Conservation (phyloP, 2,329 filamentous ascomycete genomes). For the Curvularia eragrostidis region DNA sequence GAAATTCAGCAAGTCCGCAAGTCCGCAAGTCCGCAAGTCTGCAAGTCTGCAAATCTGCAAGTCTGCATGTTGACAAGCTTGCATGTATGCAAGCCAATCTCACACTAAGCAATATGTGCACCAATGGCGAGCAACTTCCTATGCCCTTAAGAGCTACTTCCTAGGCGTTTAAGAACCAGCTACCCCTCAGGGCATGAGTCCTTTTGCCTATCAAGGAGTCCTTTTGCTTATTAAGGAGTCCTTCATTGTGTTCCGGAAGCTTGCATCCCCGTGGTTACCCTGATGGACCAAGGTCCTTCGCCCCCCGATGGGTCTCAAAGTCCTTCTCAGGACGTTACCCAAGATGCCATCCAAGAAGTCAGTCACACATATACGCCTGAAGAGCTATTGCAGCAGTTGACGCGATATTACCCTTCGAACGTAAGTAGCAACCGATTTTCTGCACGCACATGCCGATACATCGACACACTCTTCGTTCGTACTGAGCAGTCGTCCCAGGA, state of each 20-base stretch:
- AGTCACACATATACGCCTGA: background rate
- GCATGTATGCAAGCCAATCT: conserved; percentile 19
- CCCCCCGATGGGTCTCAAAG: background rate
- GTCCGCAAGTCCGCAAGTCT: conserved; percentile 12
- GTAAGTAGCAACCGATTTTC: background rate
- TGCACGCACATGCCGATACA: background rate
- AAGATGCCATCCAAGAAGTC: background rate
- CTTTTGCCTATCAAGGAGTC: background rate
- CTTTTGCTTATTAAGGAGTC: background rate
- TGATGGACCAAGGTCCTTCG: background rate
- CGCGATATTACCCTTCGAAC: background rate
- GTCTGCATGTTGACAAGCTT: conserved; percentile 3
- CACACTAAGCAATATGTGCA: background rate
- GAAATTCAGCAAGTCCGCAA: conserved; percentile 17
- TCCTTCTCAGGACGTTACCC: background rate
- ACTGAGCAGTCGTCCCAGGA: background rate
- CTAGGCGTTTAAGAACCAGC: background rate
- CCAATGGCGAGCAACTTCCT: background rate
- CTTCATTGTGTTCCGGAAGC: background rate
- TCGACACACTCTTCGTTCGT: background rate
- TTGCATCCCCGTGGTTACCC: background rate
- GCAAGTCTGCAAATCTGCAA: conserved; percentile 14
- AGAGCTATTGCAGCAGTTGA: background rate
- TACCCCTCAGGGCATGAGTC: background rate
- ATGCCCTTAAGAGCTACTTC: background rate